A percentile compares a stretch with the other conserved stretches of the same genome.
Evolutionary conservation across 2,329 filamentous ascomycete species (phyloP).

Genomic region (Fusarium burgessii): DNA sequence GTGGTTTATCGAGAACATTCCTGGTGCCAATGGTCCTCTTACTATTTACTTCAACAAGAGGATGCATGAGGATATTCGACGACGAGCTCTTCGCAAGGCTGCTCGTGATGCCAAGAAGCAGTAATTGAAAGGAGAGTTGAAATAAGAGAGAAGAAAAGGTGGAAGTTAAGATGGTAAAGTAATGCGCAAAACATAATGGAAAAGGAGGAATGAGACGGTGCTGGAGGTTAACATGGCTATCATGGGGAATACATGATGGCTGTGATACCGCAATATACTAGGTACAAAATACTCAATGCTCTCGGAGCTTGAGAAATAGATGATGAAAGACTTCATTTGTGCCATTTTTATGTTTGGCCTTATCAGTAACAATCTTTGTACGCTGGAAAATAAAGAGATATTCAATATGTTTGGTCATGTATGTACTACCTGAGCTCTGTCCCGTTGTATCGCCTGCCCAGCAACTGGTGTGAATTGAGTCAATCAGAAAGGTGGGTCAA

Average conservation of each 20-base stretch:
- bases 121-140: conserved; percentile 43
- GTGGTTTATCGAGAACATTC: conserved; percentile 76
- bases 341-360: not conserved
- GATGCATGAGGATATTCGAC: conserved; percentile 88
- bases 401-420: not conserved
- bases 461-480: not conserved
- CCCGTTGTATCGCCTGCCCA: not conserved
- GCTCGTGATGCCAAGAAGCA: conserved; percentile 83
- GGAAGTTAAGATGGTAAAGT: not conserved
- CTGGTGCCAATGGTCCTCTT: conserved; percentile 62
- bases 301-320: not conserved
- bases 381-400: no score
- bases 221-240: not conserved
- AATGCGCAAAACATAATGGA: not conserved
- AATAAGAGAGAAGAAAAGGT: not conserved
- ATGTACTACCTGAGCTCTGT: not conserved
- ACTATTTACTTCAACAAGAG: conserved; percentile 65
- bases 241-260: not conserved
- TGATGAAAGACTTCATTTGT: not conserved
- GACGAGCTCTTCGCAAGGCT: conserved; percentile 83
- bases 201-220: conserved; percentile 12
- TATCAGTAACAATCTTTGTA: no score
- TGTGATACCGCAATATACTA: not conserved
- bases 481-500: not conserved
- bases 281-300: not conserved